Evolutionary conservation across 306 rosid genomes (phyloP), one percentile per base, ranked within the genome.

Genomic region (Biancaea sappan): DNA sequence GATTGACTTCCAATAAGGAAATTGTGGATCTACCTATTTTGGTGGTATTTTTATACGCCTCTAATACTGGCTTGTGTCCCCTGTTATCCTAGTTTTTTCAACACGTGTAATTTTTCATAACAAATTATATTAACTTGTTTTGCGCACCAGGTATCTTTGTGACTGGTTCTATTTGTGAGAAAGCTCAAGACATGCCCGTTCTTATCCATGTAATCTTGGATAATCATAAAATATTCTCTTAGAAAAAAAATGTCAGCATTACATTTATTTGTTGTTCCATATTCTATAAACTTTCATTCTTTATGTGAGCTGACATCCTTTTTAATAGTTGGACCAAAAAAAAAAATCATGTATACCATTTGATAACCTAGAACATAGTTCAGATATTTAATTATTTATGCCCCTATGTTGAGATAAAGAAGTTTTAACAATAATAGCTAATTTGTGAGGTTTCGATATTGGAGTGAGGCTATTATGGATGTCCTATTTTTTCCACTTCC

Each of bases 1-100:
- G 88, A 63, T 73, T 77, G 79, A 71, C 66, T 57, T 61, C 24
- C 50, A 72, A 84, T 82, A 60, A 41, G 48, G 68, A 62, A 21
- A 37, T 62, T 62, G 47, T 62, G 68, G 48, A 18, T 62, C 18
- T 62, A 35, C 47, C n/a, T 61, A 1, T 34, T 62, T 4, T 11
- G 29, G 68, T 18, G 47, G 48, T 62, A 47, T 62, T 37, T 35
- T 6, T 4, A 10, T 19, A 62, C 18, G 18, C 69, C 37, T 66
- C 44, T 19, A 46, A 26, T 44, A 24, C 24, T 44, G 40, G 56
- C 57, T 66, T 44, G 32, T 8, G 43, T 43, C 4, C 18, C 44
- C 2, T 35, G 18, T 19, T 62, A 14, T 68, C 41, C 12, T 18
- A 7, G 12, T 19, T 9, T 11, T 13, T 10, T 68, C 62, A 32